Percentiles rank a stretch among this genome's conserved stretches.
These are phyloP conservation scores for Pseudotulostoma volvatum DNA, from an alignment of 495 filamentous ascomycete genomes.

Conservation along the genomic window DNA sequence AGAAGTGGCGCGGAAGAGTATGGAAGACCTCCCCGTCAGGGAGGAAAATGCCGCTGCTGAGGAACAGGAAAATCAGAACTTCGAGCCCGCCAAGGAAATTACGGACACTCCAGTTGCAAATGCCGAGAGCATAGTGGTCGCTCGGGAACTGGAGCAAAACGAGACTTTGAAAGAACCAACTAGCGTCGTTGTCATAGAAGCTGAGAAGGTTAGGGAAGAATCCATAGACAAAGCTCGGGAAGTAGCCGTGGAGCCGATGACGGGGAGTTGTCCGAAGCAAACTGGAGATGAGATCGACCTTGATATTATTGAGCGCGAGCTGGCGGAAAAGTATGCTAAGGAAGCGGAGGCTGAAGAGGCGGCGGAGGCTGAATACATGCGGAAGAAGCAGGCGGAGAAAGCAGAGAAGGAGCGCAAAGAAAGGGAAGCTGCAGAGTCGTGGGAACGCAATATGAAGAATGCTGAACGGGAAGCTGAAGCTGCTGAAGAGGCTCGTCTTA, in stretches of 20 bases:
- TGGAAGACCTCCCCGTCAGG: conserved; percentile 11
- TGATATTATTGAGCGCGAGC: conserved; percentile 34
- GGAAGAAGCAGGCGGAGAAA: conserved; percentile 43
- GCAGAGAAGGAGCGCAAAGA: conserved; percentile 46
- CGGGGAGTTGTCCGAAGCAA: conserved; percentile 10
- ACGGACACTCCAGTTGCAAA: no score
- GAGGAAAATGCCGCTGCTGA: conserved; percentile 24
- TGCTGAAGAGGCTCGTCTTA: conserved; percentile 35
- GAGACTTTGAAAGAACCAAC: conserved; percentile 4
- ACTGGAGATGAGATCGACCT: conserved; percentile 35
- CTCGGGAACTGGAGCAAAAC: not conserved
- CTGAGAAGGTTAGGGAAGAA: conserved; percentile 30
- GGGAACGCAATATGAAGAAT: conserved; percentile 39
- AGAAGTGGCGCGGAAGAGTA: conserved; percentile 7
- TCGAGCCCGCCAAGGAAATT: conserved; percentile 8
- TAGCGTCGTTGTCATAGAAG: conserved; percentile 4
- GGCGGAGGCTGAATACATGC: conserved; percentile 41
- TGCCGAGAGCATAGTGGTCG: no score
- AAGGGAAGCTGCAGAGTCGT: conserved; percentile 31
- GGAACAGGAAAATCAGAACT: no score
- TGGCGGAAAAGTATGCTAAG: conserved; percentile 29
- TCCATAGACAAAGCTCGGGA: conserved; percentile 6
- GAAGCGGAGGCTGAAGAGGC: conserved; percentile 37
- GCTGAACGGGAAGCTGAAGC: conserved; percentile 42
- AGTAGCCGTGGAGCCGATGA: conserved; percentile 10